phyloP scores from a whole-genome alignment of 371 early-diverging fungal species.

The Mortierella sp. region DNA sequence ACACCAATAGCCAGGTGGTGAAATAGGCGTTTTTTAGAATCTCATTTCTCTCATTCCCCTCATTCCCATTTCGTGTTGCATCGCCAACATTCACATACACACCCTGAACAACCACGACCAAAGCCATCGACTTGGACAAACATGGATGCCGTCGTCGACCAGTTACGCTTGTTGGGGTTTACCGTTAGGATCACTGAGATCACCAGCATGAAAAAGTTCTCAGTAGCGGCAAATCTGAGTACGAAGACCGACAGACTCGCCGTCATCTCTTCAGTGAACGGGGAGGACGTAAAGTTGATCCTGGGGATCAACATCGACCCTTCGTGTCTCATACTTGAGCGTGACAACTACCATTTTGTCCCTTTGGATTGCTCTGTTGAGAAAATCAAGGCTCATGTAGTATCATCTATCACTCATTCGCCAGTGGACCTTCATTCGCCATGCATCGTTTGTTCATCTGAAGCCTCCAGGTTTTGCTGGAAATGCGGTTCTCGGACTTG shows the following conservation, averaged over 20 bases:
- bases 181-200: slow-evolving; percentile 10
- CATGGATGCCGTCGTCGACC: neutral
- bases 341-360: slow-evolving; percentile 19
- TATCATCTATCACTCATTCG: neutral
- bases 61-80: too few species aligned
- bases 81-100: too few species aligned
- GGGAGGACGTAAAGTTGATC: slow-evolving; percentile 8
- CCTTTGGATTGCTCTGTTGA: slow-evolving; percentile 1
- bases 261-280: slow-evolving; percentile 5
- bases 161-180: slow-evolving; percentile 10
- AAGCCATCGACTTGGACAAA: neutral
- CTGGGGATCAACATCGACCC: slow-evolving; percentile 6
- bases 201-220: neutral
- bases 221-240: neutral
- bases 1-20: too few species aligned
- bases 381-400: neutral
- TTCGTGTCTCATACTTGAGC: slow-evolving; percentile 19
- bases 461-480: neutral
- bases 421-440: neutral
- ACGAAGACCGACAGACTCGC: slow-evolving; percentile 2
- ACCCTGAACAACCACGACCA: neutral
- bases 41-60: too few species aligned
- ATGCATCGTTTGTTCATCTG: neutral
- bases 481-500: neutral
- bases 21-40: too few species aligned